phyloP scores from a whole-genome alignment of 441 rosid species.

The Omphalea diandra region DNA sequence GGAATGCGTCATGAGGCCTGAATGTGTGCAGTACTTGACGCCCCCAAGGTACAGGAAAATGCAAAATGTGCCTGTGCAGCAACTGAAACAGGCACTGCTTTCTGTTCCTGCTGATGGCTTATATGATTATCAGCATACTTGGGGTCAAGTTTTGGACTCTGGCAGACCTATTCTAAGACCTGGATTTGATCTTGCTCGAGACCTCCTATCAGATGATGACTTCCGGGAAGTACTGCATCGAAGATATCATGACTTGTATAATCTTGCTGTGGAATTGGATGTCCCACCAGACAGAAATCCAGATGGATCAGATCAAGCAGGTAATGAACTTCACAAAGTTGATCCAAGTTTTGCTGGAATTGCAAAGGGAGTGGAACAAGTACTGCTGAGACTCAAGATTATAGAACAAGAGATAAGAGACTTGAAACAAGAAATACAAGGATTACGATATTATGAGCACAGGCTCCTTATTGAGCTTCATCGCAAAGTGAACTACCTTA shows the following conservation, averaged over 20 bases:
- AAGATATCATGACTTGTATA: constrained; percentile 79
- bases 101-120: constrained; percentile 85
- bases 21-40: constrained; percentile 66
- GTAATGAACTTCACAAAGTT: constrained; percentile 53
- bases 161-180: constrained; percentile 56
- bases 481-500: constrained; percentile 82
- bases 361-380: constrained; percentile 86
- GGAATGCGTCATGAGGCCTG: constrained; percentile 79
- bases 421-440: constrained; percentile 94
- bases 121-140: constrained; percentile 95
- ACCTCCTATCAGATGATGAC: constrained; percentile 91
- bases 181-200: constrained; percentile 84
- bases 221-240: constrained; percentile 84
- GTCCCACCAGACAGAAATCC: constrained; percentile 57
- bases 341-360: constrained; percentile 85
- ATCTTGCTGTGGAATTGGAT: constrained; percentile 84
- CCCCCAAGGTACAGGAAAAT: constrained; percentile 78
- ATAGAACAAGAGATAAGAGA: constrained; percentile 96
- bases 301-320: constrained; percentile 40
- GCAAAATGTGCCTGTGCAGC: constrained; percentile 63
- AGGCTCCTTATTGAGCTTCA: constrained; percentile 83
- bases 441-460: constrained; percentile 86
- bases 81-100: constrained; percentile 72
- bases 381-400: constrained; percentile 83
- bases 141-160: constrained; percentile 67